phyloP scores from a whole-genome alignment of 2,329 filamentous ascomycete species.

The Penicillium griseofulvum region DNA sequence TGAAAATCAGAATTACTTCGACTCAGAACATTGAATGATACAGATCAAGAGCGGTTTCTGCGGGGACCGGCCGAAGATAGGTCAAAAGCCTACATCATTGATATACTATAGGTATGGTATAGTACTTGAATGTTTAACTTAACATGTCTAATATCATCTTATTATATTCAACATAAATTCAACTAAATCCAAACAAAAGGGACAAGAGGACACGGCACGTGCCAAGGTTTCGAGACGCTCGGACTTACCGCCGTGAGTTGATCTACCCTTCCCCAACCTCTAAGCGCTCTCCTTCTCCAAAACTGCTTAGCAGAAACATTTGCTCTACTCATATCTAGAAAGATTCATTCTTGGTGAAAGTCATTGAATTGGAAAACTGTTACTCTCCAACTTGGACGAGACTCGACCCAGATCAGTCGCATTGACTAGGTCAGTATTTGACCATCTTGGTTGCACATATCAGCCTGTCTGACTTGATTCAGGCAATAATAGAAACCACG shows the following conservation, averaged over 20 bases:
- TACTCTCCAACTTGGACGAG: background rate
- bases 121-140: background rate
- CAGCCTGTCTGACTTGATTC: background rate
- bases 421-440: background rate
- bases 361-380: background rate
- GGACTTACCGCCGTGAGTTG: constrained; percentile 17
- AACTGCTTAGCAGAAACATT: background rate
- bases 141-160: background rate
- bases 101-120: too few relatives aligned
- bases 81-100: background rate
- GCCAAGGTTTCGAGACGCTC: constrained; percentile 9
- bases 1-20: too few relatives aligned
- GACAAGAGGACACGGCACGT: constrained; percentile 3
- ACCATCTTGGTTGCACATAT: background rate
- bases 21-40: too few relatives aligned
- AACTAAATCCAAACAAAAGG: background rate
- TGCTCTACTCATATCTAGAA: background rate
- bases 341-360: background rate
- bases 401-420: background rate
- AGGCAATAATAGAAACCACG: constrained; percentile 20
- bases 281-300: constrained; percentile 14
- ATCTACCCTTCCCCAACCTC: constrained; percentile 13
- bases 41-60: background rate
- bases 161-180: background rate
- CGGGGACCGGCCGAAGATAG: background rate